phyloP scores from a whole-genome alignment of 208 protist species.

The Leishmania lainsoni region DNA sequence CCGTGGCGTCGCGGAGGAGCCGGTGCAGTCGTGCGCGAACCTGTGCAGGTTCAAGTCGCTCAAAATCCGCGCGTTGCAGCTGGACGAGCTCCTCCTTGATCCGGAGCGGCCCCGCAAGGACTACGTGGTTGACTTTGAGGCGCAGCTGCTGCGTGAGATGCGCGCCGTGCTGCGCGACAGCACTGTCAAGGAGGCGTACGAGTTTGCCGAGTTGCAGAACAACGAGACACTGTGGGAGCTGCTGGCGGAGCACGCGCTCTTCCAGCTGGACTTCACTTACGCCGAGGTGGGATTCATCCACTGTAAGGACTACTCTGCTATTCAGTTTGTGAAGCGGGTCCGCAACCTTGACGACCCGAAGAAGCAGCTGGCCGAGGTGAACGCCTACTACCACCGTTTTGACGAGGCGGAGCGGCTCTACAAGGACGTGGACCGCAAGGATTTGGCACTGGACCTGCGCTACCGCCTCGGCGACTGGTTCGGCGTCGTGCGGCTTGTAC shows the following conservation, averaged over 20 bases:
- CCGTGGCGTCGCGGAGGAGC: constrained; percentile 90
- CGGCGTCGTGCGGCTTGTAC: constrained; percentile 92
- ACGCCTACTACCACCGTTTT: constrained; percentile 94
- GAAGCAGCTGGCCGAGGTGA: constrained; percentile 97
- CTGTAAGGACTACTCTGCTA: constrained; percentile 94
- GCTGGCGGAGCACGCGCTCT: constrained; percentile 94
- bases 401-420: constrained; percentile 97
- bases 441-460: constrained; percentile 95
- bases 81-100: constrained; percentile 95
- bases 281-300: constrained; percentile 95
- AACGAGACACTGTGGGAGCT: constrained; percentile 92
- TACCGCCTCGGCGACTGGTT: constrained; percentile 96
- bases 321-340: constrained; percentile 97
- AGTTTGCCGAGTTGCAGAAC: constrained; percentile 93
- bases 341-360: constrained; percentile 87
- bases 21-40: constrained; percentile 85
- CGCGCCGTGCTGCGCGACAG: constrained; percentile 59
- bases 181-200: constrained; percentile 88
- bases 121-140: constrained; percentile 89
- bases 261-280: constrained; percentile 84
- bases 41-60: constrained; percentile 94
- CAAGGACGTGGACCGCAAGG: constrained; percentile 95
- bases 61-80: constrained; percentile 83
- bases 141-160: constrained; percentile 88
- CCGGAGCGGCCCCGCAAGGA: constrained; percentile 91